A percentile compares a stretch with the other conserved stretches of the same genome.
Conservation (phyloP, 768 basidiomycete species). For the Mycena indigotica region DNA sequence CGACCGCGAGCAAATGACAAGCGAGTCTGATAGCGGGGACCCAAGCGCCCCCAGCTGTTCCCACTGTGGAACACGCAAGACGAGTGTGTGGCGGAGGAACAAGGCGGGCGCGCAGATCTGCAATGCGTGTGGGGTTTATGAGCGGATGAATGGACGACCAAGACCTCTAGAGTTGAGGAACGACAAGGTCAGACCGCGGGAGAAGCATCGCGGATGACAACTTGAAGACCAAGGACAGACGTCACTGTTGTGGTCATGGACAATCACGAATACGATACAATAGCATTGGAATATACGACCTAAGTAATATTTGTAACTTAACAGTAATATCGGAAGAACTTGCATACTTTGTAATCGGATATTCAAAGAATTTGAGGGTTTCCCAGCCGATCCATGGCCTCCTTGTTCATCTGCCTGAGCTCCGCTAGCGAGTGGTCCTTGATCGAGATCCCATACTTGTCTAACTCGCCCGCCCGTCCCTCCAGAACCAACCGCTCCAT, state of each 20-base stretch:
- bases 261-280: too few species aligned
- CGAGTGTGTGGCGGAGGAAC: constrained; percentile 4
- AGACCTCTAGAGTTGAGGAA: constrained; percentile 2
- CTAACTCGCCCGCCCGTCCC: constrained; percentile 1
- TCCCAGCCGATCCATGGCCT: constrained; percentile 14
- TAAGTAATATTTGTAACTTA: too few species aligned
- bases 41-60: background rate
- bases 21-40: background rate
- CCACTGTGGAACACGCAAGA: background rate
- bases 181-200: constrained; percentile 1
- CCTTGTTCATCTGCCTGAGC: constrained; percentile 10
- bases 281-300: too few species aligned
- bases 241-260: too few species aligned
- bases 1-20: background rate
- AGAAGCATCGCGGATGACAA: background rate
- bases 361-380: constrained; percentile 14
- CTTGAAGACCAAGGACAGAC: too few species aligned
- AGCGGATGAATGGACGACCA: constrained; percentile 1
- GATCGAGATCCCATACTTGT: constrained; percentile 5
- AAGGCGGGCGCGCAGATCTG: background rate
- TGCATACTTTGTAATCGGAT: too few species aligned
- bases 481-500: constrained; percentile 2
- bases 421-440: constrained; percentile 2
- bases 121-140: constrained; percentile 7
- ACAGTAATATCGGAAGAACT: too few species aligned